Evolutionary conservation across 768 basidiomycete genomes (phyloP).

Genomic region (Amyloporia xantha): DNA sequence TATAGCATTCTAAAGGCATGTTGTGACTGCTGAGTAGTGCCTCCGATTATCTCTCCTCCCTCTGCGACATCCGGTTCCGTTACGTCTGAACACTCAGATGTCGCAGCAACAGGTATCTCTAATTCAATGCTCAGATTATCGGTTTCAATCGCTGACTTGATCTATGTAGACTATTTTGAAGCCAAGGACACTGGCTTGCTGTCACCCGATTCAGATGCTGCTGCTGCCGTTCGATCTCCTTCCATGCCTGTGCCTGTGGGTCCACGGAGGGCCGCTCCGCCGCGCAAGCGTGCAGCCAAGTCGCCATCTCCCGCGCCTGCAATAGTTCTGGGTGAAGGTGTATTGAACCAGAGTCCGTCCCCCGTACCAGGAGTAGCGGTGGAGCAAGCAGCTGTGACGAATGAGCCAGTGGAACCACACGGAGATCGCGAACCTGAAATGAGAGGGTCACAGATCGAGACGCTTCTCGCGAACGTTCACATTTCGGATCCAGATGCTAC

Average conservation of each 20-base stretch:
- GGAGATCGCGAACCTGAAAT: constrained; percentile 14
- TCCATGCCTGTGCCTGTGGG: constrained; percentile 61
- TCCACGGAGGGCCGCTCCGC: constrained; percentile 70
- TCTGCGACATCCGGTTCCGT: not conserved
- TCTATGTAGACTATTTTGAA: constrained; percentile 14
- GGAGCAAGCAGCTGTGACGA: constrained; percentile 7
- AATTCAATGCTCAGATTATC: not conserved
- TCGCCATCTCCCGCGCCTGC: constrained; percentile 32
- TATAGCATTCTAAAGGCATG: too few relatives aligned
- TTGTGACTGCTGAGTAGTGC: not conserved
- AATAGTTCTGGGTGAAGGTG: constrained; percentile 4
- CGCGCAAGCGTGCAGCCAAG: constrained; percentile 57
- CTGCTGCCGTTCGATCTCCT: constrained; percentile 34
- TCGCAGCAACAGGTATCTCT: constrained; percentile 4
- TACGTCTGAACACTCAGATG: not conserved
- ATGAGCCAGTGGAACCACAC: constrained; percentile 9
- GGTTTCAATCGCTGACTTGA: too few relatives aligned
- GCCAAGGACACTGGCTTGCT: constrained; percentile 14
- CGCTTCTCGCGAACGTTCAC: constrained; percentile 6
- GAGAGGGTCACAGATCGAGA: constrained; percentile 6
- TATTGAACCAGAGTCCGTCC: constrained; percentile 22
- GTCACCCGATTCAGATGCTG: constrained; percentile 16
- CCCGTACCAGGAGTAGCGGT: constrained; percentile 8
- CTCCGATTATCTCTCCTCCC: not conserved
- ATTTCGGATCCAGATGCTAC: not conserved